Percentiles rank a stretch among this genome's conserved stretches.
These are phyloP conservation scores for Pythium guiyangense DNA, from an alignment of 352 stramenopile species.

Conservation along the genomic window DNA sequence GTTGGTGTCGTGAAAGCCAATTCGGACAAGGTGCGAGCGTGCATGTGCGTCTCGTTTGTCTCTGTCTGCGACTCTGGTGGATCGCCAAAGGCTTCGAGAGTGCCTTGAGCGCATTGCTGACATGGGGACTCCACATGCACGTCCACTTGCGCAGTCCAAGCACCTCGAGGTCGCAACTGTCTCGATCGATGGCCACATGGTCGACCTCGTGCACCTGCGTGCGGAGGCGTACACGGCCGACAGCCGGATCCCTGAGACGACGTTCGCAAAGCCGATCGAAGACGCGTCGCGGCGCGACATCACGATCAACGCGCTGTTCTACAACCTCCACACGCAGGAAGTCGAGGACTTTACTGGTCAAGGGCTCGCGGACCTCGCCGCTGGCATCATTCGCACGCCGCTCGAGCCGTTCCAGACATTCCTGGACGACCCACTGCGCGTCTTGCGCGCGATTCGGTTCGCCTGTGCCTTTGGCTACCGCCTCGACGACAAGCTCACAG, in stretches of 20 bases:
- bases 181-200: constrained; percentile 86
- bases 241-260: constrained; percentile 88
- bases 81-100: too few relatives aligned
- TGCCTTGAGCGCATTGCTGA: neutral
- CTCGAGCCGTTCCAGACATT: constrained; percentile 94
- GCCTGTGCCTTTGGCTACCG: constrained; percentile 92
- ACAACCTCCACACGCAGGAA: constrained; percentile 94
- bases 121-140: neutral
- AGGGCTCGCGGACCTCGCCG: constrained; percentile 90
- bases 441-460: constrained; percentile 96
- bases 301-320: constrained; percentile 99
- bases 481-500: constrained; percentile 79
- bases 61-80: neutral
- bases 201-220: constrained; percentile 98
- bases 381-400: constrained; percentile 94
- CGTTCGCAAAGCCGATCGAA: constrained; percentile 87
- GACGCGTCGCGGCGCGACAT: constrained; percentile 93
- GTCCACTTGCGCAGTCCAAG: constrained; percentile 88
- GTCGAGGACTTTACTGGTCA: constrained; percentile 96
- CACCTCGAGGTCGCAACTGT: constrained; percentile 98
- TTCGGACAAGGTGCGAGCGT: constrained; percentile 67
- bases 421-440: constrained; percentile 95
- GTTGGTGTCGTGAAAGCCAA: constrained; percentile 93
- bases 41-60: neutral
- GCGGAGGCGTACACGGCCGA: constrained; percentile 92